Evolutionary conservation across 305 asterid genomes (phyloP).

Genomic region (Fraxinus latifolia): DNA sequence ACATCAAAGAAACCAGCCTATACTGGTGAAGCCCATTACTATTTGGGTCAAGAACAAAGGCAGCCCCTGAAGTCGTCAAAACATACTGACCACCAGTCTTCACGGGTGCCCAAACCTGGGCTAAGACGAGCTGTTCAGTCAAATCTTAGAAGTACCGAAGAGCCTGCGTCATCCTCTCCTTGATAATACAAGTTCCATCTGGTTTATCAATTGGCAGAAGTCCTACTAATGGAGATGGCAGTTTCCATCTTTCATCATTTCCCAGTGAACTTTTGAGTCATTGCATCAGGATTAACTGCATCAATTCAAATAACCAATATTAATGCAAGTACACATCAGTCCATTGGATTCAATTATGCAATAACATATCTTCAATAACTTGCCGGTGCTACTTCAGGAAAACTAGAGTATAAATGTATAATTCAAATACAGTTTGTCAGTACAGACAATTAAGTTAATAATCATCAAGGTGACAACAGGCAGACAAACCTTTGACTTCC

Average conservation of each 20-base stretch:
- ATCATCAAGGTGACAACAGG: not conserved
- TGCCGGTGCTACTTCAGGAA: not conserved
- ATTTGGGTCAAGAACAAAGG: constrained; percentile 76
- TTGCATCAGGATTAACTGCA: constrained; percentile 44
- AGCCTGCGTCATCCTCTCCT: constrained; percentile 88
- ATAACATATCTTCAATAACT: not conserved
- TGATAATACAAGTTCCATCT: constrained; percentile 69
- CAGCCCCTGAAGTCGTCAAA: constrained; percentile 78
- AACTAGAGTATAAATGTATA: not conserved
- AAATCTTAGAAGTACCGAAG: constrained; percentile 81
- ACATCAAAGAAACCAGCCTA: constrained; percentile 65
- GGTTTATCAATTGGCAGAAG: constrained; percentile 46
- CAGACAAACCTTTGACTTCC: no score
- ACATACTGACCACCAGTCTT: constrained; percentile 62
- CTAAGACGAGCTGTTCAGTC: constrained; percentile 74
- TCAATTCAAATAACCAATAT: constrained; percentile 29
- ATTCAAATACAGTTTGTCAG: not conserved
- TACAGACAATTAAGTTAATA: not conserved
- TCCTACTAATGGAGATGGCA: constrained; percentile 47
- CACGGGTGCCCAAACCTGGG: constrained; percentile 94
- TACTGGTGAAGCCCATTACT: constrained; percentile 84
- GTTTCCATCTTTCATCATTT: constrained; percentile 52
- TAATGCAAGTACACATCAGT: not conserved
- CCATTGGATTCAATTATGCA: not conserved
- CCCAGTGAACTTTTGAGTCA: constrained; percentile 37